Evolutionary conservation across 306 rosid species (phyloP).

Genomic region (Corylus heterophylla): DNA sequence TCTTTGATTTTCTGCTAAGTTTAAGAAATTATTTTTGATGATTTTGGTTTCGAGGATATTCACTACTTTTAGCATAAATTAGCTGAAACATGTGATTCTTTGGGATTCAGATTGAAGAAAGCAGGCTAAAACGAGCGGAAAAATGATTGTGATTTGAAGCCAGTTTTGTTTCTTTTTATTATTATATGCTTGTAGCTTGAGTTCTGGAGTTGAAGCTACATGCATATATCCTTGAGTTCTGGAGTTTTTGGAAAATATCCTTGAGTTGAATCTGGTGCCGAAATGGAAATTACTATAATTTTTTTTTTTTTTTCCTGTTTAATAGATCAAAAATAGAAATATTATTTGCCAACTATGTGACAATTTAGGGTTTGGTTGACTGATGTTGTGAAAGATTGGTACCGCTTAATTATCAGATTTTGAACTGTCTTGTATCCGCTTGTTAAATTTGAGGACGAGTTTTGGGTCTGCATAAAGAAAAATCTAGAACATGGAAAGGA

Average conservation of each 20-base stretch:
- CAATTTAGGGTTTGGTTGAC: not conserved
- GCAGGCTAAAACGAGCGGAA: constrained; percentile 14
- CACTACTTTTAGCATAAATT: not conserved
- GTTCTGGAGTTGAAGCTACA: not conserved
- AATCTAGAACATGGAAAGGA: not conserved
- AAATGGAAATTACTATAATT: not conserved
- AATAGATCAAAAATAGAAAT: not conserved
- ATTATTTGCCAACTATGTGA: not conserved
- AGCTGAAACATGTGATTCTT: constrained; percentile 15
- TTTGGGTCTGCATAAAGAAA: not conserved
- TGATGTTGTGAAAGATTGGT: not conserved
- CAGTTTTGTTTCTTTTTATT: not conserved
- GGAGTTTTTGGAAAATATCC: not conserved
- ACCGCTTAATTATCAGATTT: not conserved
- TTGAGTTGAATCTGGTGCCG: not conserved
- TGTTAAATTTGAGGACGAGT: not conserved
- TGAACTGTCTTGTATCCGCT: not conserved
- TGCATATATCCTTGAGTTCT: not conserved
- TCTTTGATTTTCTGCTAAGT: not conserved
- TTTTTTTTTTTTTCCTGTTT: no score
- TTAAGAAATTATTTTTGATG: not conserved
- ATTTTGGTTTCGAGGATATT: constrained; percentile 11
- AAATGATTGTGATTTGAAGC: not conserved
- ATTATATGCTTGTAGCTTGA: not conserved
- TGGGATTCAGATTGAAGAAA: constrained; percentile 15